Base-by-base conservation (phyloP, 805 yeast species). In the Maudiozyma turicensis region DNA sequence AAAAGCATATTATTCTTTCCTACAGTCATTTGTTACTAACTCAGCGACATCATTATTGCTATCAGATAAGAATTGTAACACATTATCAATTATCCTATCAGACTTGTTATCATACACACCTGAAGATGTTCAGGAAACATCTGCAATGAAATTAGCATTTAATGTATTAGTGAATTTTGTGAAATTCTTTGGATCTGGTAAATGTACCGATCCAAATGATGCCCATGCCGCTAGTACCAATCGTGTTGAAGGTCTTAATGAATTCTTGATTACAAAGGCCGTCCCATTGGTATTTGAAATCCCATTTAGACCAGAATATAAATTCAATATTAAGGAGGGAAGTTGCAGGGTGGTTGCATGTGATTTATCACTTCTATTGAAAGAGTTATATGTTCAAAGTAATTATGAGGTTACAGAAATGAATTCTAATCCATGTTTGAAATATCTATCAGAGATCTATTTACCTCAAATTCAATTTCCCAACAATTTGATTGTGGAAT, bases 1-100 rank as follows among this genome's bases (percentile, higher is more conserved):
- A 57, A 82, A 81, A 56, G 74, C 88, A 8, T 81, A 83, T 56
- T 76, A 86, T 62, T 77, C 80, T 15, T 77, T 90, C 54, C 60
- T 93, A 45, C 78, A 83, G 58, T 75, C 84, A 20, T 67, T 93
- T 40, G 74, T 86, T 15, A 76, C 84, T 53, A 95, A 93, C 68
- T 83, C 86, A 59, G 79, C 82, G 55, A 80, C 91, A 14, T 83
- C 95, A 48, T 70, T 93, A 49, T 77, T 93, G 60, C 69, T 89
- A 48, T 77, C 87, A 3, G 80, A 77, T 50, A 76, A 79, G 41
- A 88, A 88, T 64, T 78, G 78, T 59, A 68, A 67, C 48, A 75
- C 69, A 11, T 72, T 89, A 49, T 83, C 84, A 6, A 69, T 69
- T 11, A 73, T 88, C 10, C 70, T 89, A 50, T 75, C 80, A 52